A percentile compares a stretch with the other conserved stretches of the same genome.
Evolutionary conservation across 2,329 filamentous ascomycete genomes (phyloP).

Genomic region (Fusarium sp.): DNA sequence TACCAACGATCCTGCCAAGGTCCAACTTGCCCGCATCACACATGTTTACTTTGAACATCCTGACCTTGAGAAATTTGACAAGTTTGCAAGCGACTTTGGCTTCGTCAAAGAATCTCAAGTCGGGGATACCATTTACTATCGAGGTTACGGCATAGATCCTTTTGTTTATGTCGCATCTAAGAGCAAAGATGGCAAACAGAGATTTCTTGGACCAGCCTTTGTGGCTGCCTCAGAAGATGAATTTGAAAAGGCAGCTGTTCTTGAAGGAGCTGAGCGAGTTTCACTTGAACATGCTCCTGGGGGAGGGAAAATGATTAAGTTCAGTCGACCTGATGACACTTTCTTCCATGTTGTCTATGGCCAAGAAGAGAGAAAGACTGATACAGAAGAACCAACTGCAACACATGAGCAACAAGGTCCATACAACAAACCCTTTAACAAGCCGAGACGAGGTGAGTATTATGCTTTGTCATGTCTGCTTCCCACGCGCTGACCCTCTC

Average conservation of each 20-base stretch:
- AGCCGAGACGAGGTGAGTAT: background rate
- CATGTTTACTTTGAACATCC: constrained; percentile 4
- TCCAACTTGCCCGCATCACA: background rate
- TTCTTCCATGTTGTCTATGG: background rate
- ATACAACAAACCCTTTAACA: background rate
- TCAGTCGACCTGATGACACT: background rate
- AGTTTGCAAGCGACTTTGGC: background rate
- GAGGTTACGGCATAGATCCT: background rate
- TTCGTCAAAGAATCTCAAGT: background rate
- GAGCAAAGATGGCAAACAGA: background rate
- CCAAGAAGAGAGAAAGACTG: background rate
- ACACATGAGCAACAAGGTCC: background rate
- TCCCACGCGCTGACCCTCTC: rapidly evolving
- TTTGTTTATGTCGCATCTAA: background rate
- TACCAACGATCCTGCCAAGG: background rate
- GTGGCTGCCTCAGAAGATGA: background rate
- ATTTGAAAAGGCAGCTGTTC: background rate
- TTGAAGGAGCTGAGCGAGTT: background rate
- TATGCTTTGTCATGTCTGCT: background rate
- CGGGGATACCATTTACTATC: background rate
- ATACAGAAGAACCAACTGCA: background rate
- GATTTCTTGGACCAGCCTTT: background rate
- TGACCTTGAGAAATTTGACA: background rate
- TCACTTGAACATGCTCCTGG: background rate
- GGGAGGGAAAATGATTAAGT: background rate